Evolutionary conservation across 2,329 filamentous ascomycete genomes (phyloP), one percentile per base, ranked within the genome.

Genomic region (Amphichorda felina): DNA sequence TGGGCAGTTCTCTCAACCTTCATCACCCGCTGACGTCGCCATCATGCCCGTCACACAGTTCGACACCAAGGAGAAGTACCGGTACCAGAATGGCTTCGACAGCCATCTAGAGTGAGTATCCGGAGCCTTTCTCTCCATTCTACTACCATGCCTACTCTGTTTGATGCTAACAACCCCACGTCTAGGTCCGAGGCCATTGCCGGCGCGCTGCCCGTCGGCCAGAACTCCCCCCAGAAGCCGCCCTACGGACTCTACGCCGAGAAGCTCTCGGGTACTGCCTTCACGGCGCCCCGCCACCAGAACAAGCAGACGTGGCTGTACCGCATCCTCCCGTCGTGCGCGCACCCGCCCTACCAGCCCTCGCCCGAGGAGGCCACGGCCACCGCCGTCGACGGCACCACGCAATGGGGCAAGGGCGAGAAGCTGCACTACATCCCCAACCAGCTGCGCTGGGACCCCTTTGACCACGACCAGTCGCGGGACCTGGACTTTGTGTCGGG

Each of bases 181-280:
- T 16, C 8, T 48, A 88, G 82, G 53, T 75, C 81, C 30, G 84
- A 91, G 64, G 83, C 84, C 30, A 64, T 89, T 38, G 66, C 77
- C 13, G 81, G 78, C 14, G 79, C 85, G 5, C 66, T 89, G 5
- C 84, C 86, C 8, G 52, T 85, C 39, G 84, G 72, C 34, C 72
- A 79, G 29, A 94, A 93, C 64, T 85, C 82, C 3, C 86, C 86
- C 0, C 85, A 93, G 54, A 85, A 86, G 51, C 78, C 78, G 0
- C 70, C 82, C 0, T 75, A 77, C 44, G 85, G 84, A 1, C 74
- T 94, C 19, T 91, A 91, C 59, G 76, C 84, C 19, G 86, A 94
- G 60, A 82, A 82, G 61, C 67, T 84, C 30, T 82, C 79, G 0
- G 80, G 79, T 7, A 82, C 77, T 2, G 67, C 80, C 21, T 85